These are phyloP conservation scores for Rhodomyrtus tomentosa DNA, from an alignment of 345 rosid genomes.

Conservation along the genomic window DNA sequence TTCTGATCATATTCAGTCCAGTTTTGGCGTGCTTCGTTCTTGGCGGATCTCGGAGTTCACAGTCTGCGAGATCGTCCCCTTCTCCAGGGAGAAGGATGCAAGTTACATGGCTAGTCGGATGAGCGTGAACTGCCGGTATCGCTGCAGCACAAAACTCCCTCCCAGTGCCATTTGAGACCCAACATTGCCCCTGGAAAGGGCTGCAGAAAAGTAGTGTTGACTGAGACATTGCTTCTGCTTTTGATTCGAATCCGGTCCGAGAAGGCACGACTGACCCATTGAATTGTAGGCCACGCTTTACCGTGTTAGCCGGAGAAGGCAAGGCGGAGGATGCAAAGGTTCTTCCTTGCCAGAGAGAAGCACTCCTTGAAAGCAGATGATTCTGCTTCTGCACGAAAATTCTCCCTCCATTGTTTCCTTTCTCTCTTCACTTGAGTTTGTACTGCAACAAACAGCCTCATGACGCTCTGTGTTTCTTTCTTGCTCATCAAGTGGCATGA, in stretches of 20 bases:
- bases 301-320: constrained; percentile 67
- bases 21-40: too few relatives aligned
- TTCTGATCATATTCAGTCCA: too few relatives aligned
- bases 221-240: not conserved
- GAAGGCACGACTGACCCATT: not conserved
- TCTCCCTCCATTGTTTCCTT: constrained; percentile 38
- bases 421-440: not conserved
- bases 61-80: constrained; percentile 76
- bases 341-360: constrained; percentile 53
- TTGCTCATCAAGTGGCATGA: not conserved
- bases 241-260: not conserved
- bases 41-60: constrained; percentile 68
- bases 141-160: constrained; percentile 20
- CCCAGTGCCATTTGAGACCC: constrained; percentile 30
- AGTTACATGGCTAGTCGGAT: constrained; percentile 60
- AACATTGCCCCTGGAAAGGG: constrained; percentile 57
- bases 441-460: not conserved
- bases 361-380: constrained; percentile 57
- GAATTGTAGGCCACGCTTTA: constrained; percentile 1
- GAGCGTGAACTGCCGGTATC: constrained; percentile 39
- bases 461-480: not conserved
- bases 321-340: constrained; percentile 71
- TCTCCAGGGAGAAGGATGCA: constrained; percentile 68
- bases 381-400: constrained; percentile 21
- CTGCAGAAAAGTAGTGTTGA: constrained; percentile 9